Base-by-base conservation (phyloP, 2,329 filamentous ascomycete species). In the Pezicula rhizophila region DNA sequence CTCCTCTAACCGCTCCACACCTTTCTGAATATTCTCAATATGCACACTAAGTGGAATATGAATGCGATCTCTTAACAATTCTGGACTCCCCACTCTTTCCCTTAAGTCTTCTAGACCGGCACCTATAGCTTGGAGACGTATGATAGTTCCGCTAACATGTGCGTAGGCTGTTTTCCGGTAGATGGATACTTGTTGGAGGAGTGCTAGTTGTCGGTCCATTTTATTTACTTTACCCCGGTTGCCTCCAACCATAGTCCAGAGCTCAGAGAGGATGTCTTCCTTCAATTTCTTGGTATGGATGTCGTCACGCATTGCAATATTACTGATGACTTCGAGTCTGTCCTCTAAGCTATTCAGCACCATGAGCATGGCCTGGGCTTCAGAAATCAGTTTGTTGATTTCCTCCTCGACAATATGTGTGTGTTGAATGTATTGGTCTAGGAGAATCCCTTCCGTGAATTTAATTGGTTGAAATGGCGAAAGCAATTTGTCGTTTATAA, bases 381-480 rank as follows among this genome's bases (percentile, higher is more conserved):
- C 83, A 42, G 77, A 62, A 52, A 93, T 87, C 12, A 95, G 76
- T 15, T 66, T 66, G 3, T 72, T 68, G 53, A 92, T 87, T 60
- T 86, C 82, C 39, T 85, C 82, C 51, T 85, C 84, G 10, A 91
- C 80, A 12, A 82, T 74, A 18, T 74, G 70, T 1, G 86, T 85
- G 67, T 92, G 87, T 48, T 82, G 76, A 18, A 90, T 74, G 64
- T 92, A 93, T 62, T 87, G 84, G 52, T 89, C 80, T 34, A 87
- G 72, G 1, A 93, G 72, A 15, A 78, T 68, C 37, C 75, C 74
- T 61, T 86, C 80, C 2, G 80, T 78, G 51, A 81, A 76, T 4
- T 73, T 68, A n/a, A 70, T 67, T 4, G 77, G 77, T 47, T 81
- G 74, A 60, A 91, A 89, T 2, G 84, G 82, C 1, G 78, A 71